phyloP scores from a whole-genome alignment of 495 filamentous ascomycete species.

The Aspergillus cristatus region DNA sequence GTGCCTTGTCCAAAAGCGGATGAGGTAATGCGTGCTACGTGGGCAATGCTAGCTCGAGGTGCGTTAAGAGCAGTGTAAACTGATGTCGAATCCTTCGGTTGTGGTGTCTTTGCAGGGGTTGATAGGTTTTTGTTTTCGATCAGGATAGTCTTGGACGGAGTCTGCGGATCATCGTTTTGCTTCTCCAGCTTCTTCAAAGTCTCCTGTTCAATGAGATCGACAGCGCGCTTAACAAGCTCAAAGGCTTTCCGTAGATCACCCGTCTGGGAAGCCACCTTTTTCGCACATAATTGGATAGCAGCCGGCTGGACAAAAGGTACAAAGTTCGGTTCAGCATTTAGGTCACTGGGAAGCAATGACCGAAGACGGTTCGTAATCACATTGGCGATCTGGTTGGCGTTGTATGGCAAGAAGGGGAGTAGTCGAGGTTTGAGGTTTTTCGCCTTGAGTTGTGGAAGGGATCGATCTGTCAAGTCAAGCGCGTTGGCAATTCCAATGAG shows the following conservation, averaged over 20 bases:
- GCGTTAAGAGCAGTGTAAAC: conserved; percentile 61
- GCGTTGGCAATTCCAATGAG: conserved; percentile 95
- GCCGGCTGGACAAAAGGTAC: conserved; percentile 87
- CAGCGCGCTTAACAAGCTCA: conserved; percentile 80
- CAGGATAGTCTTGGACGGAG: conserved; percentile 48
- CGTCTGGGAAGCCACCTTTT: conserved; percentile 87
- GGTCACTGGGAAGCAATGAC: conserved; percentile 49
- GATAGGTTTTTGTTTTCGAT: conserved; percentile 62
- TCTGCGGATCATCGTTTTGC: conserved; percentile 24
- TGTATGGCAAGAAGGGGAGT: conserved; percentile 89
- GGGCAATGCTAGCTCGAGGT: conserved; percentile 78
- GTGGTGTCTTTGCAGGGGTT: conserved; percentile 37
- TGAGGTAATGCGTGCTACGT: conserved; percentile 82
- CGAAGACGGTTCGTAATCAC: conserved; percentile 79
- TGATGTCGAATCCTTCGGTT: conserved; percentile 34
- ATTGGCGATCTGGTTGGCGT: conserved; percentile 74
- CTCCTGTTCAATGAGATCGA: conserved; percentile 84
- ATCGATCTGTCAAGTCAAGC: conserved; percentile 88
- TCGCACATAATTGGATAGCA: conserved; percentile 84
- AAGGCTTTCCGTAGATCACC: conserved; percentile 94
- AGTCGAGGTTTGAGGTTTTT: conserved; percentile 82
- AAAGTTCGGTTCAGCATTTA: conserved; percentile 43
- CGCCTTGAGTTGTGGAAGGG: conserved; percentile 86
- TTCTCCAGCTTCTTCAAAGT: conserved; percentile 42
- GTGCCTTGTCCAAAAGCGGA: conserved; percentile 79